Conservation (phyloP, 1,139 yeast species). For the Pichia sp. region DNA sequence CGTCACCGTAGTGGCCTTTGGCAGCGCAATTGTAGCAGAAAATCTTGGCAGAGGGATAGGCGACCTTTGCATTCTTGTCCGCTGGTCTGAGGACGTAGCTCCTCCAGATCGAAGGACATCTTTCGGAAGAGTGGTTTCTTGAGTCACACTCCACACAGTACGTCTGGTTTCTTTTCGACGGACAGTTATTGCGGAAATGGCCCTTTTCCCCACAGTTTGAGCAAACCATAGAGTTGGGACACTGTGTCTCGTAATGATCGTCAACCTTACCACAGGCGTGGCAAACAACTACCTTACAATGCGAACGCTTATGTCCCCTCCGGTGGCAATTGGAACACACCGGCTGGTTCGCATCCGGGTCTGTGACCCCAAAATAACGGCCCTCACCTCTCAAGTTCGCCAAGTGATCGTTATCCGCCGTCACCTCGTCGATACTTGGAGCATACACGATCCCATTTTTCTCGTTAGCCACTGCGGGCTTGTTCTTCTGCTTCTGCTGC, state of each 20-base stretch:
- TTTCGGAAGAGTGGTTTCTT: slow-evolving; percentile 64
- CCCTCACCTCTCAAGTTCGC: slow-evolving; percentile 77
- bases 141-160: slow-evolving; percentile 75
- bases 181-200: slow-evolving; percentile 68
- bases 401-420: slow-evolving; percentile 67
- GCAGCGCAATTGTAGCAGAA: slow-evolving; percentile 83
- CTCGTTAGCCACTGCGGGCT: slow-evolving; percentile 20
- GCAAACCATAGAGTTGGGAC: slow-evolving; percentile 81
- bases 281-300: slow-evolving; percentile 85
- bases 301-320: slow-evolving; percentile 73
- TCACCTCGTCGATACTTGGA: slow-evolving; percentile 54
- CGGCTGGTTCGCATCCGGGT: slow-evolving; percentile 50
- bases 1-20: slow-evolving; percentile 84
- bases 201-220: slow-evolving; percentile 83
- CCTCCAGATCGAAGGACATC: slow-evolving; percentile 88
- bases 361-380: slow-evolving; percentile 70
- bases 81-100: slow-evolving; percentile 48
- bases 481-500: slow-evolving; percentile 2
- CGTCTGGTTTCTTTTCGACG: slow-evolving; percentile 55
- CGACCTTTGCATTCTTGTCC: slow-evolving; percentile 26
- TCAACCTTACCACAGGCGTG: slow-evolving; percentile 82
- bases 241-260: slow-evolving; percentile 81
- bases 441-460: slow-evolving; percentile 19
- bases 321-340: slow-evolving; percentile 81
- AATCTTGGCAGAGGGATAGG: slow-evolving; percentile 40